Evolutionary conservation across 164 flowering plant genomes (phyloP).

Genomic region (Brasenia schreberi): DNA sequence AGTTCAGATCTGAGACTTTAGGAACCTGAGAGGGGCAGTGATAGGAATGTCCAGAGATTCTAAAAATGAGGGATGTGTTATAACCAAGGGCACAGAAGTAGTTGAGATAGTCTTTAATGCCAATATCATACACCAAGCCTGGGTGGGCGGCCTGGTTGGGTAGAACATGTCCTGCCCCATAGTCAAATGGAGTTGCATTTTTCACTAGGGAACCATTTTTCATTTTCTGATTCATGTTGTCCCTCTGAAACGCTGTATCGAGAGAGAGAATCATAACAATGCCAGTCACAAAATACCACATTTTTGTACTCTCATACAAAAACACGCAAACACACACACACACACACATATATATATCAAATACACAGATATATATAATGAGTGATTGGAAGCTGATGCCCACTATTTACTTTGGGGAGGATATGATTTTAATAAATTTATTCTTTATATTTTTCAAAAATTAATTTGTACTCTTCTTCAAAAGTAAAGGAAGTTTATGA

Average conservation of each 20-base stretch:
- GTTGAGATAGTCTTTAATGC: conserved; percentile 9
- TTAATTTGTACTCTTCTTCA: too few relatives aligned
- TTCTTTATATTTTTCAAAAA: too few relatives aligned
- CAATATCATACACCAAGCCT: conserved; percentile 39
- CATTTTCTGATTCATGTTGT: conserved; percentile 23
- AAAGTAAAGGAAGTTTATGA: too few relatives aligned
- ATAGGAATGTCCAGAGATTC: conserved; percentile 3
- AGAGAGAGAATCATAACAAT: too few relatives aligned
- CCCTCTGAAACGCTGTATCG: conserved; percentile 1
- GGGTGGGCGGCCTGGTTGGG: conserved; percentile 55
- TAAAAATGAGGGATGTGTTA: conserved; percentile 3
- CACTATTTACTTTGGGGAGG: too few relatives aligned
- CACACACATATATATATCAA: too few relatives aligned
- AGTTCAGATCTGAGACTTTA: conserved; percentile 13
- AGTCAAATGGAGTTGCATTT: conserved; percentile 35
- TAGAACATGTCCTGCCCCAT: conserved; percentile 50
- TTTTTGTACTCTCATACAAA: too few relatives aligned
- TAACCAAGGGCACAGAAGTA: conserved; percentile 24
- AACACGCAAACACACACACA: too few relatives aligned
- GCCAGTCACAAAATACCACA: too few relatives aligned
- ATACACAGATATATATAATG: too few relatives aligned
- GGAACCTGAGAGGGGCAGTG: conserved; percentile 6
- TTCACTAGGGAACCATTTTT: conserved; percentile 3
- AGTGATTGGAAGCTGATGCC: too few relatives aligned
- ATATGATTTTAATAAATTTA: too few relatives aligned